These are phyloP conservation scores for Tricladium varicosporioides DNA, from an alignment of 2,329 filamentous ascomycete genomes.

Conservation along the genomic window DNA sequence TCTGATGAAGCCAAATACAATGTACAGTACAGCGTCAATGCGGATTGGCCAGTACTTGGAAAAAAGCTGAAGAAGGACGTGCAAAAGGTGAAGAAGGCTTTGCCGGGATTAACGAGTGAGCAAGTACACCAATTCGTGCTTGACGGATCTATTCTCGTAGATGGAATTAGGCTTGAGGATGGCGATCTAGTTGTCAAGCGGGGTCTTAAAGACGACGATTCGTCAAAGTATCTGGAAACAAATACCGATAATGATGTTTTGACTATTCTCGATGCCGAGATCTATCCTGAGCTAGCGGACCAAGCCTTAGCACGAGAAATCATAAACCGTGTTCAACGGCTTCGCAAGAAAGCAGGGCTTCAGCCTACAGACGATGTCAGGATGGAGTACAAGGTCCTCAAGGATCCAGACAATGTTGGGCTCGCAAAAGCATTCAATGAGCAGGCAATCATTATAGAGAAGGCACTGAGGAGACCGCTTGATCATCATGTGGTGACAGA, in stretches of 20 bases:
- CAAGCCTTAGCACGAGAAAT: conserved; percentile 91
- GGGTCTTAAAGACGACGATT: conserved; percentile 69
- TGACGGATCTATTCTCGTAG: conserved; percentile 73
- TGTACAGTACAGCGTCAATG: conserved; percentile 84
- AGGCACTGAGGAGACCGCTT: conserved; percentile 72
- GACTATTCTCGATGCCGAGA: conserved; percentile 79
- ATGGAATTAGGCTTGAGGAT: conserved; percentile 78
- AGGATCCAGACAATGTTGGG: conserved; percentile 75
- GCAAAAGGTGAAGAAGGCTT: conserved; percentile 83
- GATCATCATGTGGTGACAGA: conserved; percentile 65
- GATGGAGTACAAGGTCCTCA: conserved; percentile 85
- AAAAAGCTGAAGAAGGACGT: conserved; percentile 98
- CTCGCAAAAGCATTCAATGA: conserved; percentile 67
- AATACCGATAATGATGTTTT: conserved; percentile 89
- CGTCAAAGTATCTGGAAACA: conserved; percentile 74
- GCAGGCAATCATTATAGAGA: conserved; percentile 69
- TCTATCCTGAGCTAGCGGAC: conserved; percentile 81
- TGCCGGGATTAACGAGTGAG: conserved; percentile 74
- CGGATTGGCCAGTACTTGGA: conserved; percentile 91
- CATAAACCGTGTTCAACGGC: conserved; percentile 85
- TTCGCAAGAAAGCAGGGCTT: conserved; percentile 91
- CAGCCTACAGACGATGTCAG: conserved; percentile 90
- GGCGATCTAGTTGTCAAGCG: conserved; percentile 83
- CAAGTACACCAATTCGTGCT: conserved; percentile 78
- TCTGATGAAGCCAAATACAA: conserved; percentile 88